phyloP scores from a whole-genome alignment of 441 rosid genomes.

The Hypseocharis bilobata region DNA sequence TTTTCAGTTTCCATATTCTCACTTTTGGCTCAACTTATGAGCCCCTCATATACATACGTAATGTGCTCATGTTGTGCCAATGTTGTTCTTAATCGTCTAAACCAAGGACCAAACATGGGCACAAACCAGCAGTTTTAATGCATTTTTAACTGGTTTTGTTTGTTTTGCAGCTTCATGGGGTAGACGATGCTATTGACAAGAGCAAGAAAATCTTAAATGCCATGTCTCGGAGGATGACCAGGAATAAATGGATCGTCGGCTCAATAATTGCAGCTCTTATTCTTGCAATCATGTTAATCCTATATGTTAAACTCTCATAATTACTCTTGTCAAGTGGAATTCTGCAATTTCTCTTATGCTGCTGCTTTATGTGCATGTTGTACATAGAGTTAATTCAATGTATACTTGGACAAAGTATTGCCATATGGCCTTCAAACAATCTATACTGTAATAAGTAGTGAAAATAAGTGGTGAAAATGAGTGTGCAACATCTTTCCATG shows the following conservation, averaged over 20 bases:
- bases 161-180: conserved; percentile 6
- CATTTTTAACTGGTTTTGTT: neutral
- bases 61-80: too few relatives aligned
- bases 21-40: too few relatives aligned
- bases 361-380: conserved; percentile 14
- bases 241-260: conserved; percentile 53
- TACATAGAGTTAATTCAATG: neutral
- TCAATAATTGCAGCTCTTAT: conserved; percentile 50
- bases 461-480: neutral
- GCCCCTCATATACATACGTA: too few relatives aligned
- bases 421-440: neutral
- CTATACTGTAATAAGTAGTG: neutral
- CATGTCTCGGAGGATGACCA: conserved; percentile 54
- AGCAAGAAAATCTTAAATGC: conserved; percentile 50
- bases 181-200: conserved; percentile 57
- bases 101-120: too few relatives aligned
- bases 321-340: conserved; percentile 6
- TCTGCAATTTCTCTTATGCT: neutral
- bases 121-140: too few relatives aligned
- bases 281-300: conserved; percentile 44
- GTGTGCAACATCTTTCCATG: too few relatives aligned
- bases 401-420: neutral
- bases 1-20: neutral
- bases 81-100: too few relatives aligned
- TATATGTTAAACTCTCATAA: conserved; percentile 45